Percentiles rank a stretch among this genome's conserved stretches.
phyloP scores from a whole-genome alignment of 306 rosid species.

The Trifolium repens region DNA sequence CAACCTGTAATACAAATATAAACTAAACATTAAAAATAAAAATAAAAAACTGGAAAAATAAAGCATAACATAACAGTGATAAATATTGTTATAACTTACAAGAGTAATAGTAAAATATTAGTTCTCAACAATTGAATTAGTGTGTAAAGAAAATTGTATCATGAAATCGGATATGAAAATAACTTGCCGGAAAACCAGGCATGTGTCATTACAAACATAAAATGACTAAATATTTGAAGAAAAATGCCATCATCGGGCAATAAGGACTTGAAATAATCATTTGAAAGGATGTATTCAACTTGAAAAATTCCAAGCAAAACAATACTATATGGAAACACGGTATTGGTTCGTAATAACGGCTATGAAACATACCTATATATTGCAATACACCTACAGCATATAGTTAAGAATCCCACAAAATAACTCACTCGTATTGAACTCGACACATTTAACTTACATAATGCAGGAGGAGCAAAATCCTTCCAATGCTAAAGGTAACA shows the following conservation, averaged over 20 bases:
- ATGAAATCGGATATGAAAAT: constrained; percentile 7
- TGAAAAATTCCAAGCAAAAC: constrained; percentile 6
- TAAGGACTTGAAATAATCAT: constrained; percentile 1
- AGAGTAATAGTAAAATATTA: constrained; percentile 1
- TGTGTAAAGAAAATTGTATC: constrained; percentile 23
- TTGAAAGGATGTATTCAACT: background rate
- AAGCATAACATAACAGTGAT: constrained; percentile 17
- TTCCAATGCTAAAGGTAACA: constrained; percentile 4
- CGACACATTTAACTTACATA: background rate
- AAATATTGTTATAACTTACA: constrained; percentile 2
- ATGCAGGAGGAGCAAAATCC: background rate
- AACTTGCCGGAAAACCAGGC: constrained; percentile 1
- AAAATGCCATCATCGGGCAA: constrained; percentile 3
- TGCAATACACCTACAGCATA: background rate
- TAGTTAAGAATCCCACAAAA: constrained; percentile 25
- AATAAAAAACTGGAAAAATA: background rate
- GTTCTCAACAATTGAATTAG: constrained; percentile 14
- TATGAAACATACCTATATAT: background rate
- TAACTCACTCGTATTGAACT: constrained; percentile 9
- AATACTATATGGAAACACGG: constrained; percentile 5
- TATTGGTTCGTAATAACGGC: background rate
- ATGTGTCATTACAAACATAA: constrained; percentile 10
- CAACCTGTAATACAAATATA: constrained; percentile 67
- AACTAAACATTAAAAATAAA: constrained; percentile 30
- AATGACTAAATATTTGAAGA: constrained; percentile 8